A percentile compares a stretch with the other conserved stretches of the same genome.
Evolutionary conservation across 2,329 filamentous ascomycete genomes (phyloP).

Genomic region (Rhinocladiella mackenziei): DNA sequence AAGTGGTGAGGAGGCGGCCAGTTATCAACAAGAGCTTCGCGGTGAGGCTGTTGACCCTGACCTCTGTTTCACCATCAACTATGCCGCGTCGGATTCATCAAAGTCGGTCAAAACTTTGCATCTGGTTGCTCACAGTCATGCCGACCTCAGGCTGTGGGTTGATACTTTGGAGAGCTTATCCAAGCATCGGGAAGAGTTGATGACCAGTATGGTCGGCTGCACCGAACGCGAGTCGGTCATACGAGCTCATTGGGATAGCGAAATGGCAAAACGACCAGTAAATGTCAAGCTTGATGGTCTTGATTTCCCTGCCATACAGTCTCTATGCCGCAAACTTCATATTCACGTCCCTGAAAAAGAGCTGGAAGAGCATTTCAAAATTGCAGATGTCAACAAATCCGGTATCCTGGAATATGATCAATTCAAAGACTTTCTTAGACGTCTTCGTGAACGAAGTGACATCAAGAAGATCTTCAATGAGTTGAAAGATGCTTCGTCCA

Average conservation of each 20-base stretch:
- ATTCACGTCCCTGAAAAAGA: slow-evolving; percentile 80
- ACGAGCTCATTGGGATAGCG: slow-evolving; percentile 76
- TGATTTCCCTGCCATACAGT: slow-evolving; percentile 72
- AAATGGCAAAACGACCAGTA: slow-evolving; percentile 68
- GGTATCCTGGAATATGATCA: slow-evolving; percentile 71
- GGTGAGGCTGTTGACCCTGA: slow-evolving; percentile 63
- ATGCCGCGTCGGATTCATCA: slow-evolving; percentile 70
- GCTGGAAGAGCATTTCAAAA: slow-evolving; percentile 68
- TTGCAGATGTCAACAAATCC: slow-evolving; percentile 62
- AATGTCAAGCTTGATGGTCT: slow-evolving; percentile 63
- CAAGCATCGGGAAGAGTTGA: slow-evolving; percentile 80
- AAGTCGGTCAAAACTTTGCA: slow-evolving; percentile 78
- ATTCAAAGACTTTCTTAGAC: slow-evolving; percentile 77
- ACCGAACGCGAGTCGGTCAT: slow-evolving; percentile 76
- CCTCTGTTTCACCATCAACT: slow-evolving; percentile 87
- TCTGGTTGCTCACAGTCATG: slow-evolving; percentile 71
- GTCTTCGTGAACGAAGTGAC: slow-evolving; percentile 80
- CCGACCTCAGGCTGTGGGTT: slow-evolving; percentile 74
- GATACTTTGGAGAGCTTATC: slow-evolving; percentile 78
- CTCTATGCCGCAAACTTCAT: slow-evolving; percentile 81
- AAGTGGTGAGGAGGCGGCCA: slow-evolving; percentile 74
- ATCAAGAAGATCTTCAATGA: slow-evolving; percentile 68
- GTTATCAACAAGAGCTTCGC: slow-evolving; percentile 81
- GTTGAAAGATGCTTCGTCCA: slow-evolving; percentile 54
- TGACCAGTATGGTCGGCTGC: slow-evolving; percentile 77